Evolutionary conservation across 2,329 filamentous ascomycete genomes (phyloP).

Genomic region (Cercospora berteroae): DNA sequence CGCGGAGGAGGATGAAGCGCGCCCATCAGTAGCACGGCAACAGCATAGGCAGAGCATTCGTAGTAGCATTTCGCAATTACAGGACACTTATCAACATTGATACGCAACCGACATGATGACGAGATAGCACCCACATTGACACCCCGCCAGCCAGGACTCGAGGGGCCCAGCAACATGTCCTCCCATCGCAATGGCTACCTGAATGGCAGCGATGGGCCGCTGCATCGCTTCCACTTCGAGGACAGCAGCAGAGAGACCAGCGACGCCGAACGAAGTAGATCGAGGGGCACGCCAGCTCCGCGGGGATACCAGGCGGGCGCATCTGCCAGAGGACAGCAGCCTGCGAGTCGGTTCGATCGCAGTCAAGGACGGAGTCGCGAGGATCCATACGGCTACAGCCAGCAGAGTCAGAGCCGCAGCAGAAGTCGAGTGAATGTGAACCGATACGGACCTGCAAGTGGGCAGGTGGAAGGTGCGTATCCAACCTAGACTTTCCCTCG

Average conservation of each 20-base stretch:
- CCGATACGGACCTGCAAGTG: constrained; percentile 41
- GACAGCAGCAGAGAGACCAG: constrained; percentile 37
- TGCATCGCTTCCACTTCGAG: constrained; percentile 39
- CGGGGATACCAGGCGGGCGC: constrained; percentile 39
- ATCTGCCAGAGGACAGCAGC: constrained; percentile 25
- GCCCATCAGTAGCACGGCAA: too few relatives aligned
- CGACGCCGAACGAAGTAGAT: constrained; percentile 38
- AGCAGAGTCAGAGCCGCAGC: constrained; percentile 33
- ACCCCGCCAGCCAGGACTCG: neutral
- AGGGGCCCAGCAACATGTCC: neutral
- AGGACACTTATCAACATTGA: neutral
- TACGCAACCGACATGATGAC: neutral
- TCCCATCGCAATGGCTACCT: constrained; percentile 31
- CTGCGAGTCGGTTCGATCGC: constrained; percentile 44
- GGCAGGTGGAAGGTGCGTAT: constrained; percentile 43
- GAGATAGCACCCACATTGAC: neutral
- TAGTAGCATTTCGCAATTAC: neutral
- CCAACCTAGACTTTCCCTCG: neutral
- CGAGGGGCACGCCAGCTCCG: constrained; percentile 34
- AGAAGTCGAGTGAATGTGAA: constrained; percentile 29
- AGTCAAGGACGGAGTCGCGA: constrained; percentile 45
- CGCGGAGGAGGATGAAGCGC: neutral
- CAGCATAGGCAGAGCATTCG: neutral
- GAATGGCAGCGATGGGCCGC: constrained; percentile 40
- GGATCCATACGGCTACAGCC: neutral